Evolutionary conservation across 2,329 filamentous ascomycete species (phyloP).

Genomic region (Apiospora aurea): DNA sequence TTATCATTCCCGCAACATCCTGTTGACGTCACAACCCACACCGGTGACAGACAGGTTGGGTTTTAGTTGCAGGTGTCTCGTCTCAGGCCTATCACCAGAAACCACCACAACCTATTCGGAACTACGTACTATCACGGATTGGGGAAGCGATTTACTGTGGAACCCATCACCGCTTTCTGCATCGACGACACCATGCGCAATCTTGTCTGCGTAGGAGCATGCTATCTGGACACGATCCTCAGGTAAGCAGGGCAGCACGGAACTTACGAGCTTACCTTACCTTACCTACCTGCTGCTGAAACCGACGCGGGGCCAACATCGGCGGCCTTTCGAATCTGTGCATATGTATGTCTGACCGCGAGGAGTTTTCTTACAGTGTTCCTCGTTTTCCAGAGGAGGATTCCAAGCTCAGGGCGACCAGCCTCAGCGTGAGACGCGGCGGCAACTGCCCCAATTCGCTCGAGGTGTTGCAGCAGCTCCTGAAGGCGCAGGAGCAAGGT

Average conservation of each 20-base stretch:
- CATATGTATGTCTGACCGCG: conserved; percentile 1
- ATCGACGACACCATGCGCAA: conserved; percentile 52
- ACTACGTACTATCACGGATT: background rate
- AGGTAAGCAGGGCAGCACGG: conserved; percentile 52
- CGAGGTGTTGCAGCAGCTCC: conserved; percentile 72
- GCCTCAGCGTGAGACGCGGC: conserved; percentile 66
- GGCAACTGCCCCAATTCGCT: conserved; percentile 78
- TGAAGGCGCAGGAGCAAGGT: conserved; percentile 39
- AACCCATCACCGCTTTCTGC: background rate
- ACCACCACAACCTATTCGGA: background rate
- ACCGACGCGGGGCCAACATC: background rate
- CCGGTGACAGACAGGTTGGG: background rate
- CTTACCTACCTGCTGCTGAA: background rate
- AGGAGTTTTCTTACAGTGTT: conserved; percentile 52
- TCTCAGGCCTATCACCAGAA: background rate
- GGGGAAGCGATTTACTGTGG: background rate
- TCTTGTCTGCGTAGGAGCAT: conserved; percentile 70
- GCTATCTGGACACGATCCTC: conserved; percentile 75
- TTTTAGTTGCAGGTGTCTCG: background rate
- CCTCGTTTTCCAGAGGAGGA: conserved; percentile 74
- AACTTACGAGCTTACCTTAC: conserved; percentile 26
- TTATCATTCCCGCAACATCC: background rate
- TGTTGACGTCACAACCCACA: conserved; percentile 14
- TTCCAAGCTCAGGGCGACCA: conserved; percentile 72
- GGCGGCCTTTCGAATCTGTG: background rate